These are phyloP conservation scores for Pistacia atlantica DNA, from an alignment of 345 rosid species.

Conservation along the genomic window DNA sequence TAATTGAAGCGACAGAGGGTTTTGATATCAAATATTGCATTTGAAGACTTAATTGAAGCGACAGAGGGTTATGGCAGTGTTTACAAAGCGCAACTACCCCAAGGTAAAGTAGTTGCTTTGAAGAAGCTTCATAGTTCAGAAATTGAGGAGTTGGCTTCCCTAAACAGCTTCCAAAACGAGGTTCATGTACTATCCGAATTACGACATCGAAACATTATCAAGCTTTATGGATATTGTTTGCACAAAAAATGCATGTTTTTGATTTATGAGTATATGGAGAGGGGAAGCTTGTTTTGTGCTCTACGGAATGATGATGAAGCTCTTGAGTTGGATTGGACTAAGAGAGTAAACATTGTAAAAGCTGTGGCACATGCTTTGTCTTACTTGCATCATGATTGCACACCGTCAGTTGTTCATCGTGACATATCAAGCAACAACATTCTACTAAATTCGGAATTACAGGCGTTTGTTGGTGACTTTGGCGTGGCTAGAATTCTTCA, in stretches of 20 bases:
- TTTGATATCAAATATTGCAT: conserved; percentile 20
- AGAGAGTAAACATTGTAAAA: not conserved
- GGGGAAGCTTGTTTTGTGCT: not conserved
- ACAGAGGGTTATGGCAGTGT: conserved; percentile 24
- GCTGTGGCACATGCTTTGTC: conserved; percentile 1
- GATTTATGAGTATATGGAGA: not conserved
- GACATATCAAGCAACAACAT: conserved; percentile 7
- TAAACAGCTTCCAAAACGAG: not conserved
- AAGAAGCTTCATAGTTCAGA: conserved; percentile 1
- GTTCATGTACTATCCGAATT: not conserved
- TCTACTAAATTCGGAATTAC: not conserved
- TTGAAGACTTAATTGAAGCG: conserved; percentile 17
- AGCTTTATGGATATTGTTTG: not conserved
- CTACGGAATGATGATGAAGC: not conserved
- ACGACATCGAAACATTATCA: not conserved
- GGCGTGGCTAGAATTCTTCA: not conserved
- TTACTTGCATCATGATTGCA: not conserved
- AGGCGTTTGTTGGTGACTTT: not conserved
- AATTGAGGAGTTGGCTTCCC: not conserved
- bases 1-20: conserved; percentile 18
- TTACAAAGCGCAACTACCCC: not conserved
- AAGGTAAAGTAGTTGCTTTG: not conserved
- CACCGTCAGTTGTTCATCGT: conserved; percentile 7
- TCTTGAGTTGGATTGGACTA: not conserved
- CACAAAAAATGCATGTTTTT: conserved; percentile 3